Conservation (phyloP, 148 eudicot species). For the Heliosperma pusillum region DNA sequence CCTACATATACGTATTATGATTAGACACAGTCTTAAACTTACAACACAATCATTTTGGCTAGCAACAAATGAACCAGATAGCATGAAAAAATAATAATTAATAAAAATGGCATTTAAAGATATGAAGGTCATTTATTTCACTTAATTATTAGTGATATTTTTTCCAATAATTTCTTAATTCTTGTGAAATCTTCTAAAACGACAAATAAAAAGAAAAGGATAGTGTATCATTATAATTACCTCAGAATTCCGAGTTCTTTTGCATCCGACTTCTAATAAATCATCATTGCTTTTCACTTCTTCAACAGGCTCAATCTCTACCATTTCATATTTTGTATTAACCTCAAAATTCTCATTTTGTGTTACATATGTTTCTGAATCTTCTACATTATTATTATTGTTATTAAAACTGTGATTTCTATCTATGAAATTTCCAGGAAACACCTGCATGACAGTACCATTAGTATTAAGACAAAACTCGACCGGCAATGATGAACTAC, state of each 20-base stretch:
- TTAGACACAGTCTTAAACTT: neutral
- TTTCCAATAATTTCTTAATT: too few relatives aligned
- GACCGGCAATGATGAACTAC: slow-evolving; percentile 23
- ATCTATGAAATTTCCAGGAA: slow-evolving; percentile 24
- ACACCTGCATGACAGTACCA: slow-evolving; percentile 11
- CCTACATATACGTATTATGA: slow-evolving; percentile 1
- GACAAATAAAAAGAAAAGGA: neutral
- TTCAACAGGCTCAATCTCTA: slow-evolving; percentile 16
- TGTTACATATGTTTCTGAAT: slow-evolving; percentile 13
- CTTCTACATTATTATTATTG: slow-evolving; percentile 26
- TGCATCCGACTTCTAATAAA: slow-evolving; percentile 32
- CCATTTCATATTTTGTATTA: slow-evolving; percentile 20
- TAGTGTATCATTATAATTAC: slow-evolving; percentile 25
- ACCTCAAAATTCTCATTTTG: slow-evolving; percentile 31
- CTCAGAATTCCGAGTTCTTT: slow-evolving; percentile 40
- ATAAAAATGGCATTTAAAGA: too few relatives aligned
- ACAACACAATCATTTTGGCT: neutral
- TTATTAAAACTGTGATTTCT: slow-evolving; percentile 30
- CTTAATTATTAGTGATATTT: too few relatives aligned
- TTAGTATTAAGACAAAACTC: slow-evolving; percentile 25
- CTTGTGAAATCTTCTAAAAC: too few relatives aligned
- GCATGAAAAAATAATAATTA: too few relatives aligned
- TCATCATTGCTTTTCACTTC: slow-evolving; percentile 25
- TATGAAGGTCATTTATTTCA: too few relatives aligned
- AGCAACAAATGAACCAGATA: neutral